Percentiles rank a stretch among this genome's conserved stretches.
Evolutionary conservation across 305 asterid genomes (phyloP).

Genomic region (Fraxinus velutina): DNA sequence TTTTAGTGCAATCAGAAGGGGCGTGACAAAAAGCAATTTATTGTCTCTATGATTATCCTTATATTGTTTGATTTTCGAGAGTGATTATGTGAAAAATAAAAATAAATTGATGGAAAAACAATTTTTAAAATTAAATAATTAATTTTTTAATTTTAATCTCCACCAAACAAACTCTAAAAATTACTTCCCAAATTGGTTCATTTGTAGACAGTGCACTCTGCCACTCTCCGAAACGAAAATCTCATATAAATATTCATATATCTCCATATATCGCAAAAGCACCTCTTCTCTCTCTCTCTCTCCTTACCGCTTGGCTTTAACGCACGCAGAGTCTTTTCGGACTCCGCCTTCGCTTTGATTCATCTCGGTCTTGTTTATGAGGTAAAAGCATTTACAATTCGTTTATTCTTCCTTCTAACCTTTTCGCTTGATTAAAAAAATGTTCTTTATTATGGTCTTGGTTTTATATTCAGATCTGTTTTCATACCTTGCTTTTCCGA

Average conservation of each 20-base stretch:
- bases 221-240: background rate
- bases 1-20: too few relatives aligned
- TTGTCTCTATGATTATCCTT: too few relatives aligned
- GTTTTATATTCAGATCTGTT: constrained; percentile 32
- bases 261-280: background rate
- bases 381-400: background rate
- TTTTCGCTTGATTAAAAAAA: background rate
- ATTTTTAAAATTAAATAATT: too few relatives aligned
- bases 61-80: too few relatives aligned
- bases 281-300: background rate
- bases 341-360: constrained; percentile 1
- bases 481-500: background rate
- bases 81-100: too few relatives aligned
- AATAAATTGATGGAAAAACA: too few relatives aligned
- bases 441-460: background rate
- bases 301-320: background rate
- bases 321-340: constrained; percentile 6
- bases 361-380: constrained; percentile 6
- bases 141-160: too few relatives aligned
- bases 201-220: background rate
- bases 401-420: background rate
- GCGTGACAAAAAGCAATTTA: too few relatives aligned
- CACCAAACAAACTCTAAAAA: too few relatives aligned
- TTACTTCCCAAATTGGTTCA: too few relatives aligned
- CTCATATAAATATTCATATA: background rate